Conservation (phyloP, 768 basidiomycete genomes). For the Thelephora ganbajun region DNA sequence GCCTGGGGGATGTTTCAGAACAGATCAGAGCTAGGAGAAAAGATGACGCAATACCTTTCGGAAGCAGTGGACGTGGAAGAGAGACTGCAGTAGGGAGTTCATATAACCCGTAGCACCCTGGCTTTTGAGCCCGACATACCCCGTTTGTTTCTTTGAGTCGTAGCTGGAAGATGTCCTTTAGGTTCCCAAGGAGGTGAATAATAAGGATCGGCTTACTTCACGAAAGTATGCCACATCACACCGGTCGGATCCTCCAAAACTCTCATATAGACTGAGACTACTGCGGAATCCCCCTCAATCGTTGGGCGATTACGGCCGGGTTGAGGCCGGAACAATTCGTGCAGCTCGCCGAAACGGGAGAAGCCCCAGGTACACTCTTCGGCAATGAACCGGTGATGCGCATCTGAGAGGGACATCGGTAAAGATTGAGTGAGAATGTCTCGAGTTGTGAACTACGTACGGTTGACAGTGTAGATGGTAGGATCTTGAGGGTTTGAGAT, state of each 20-base stretch:
- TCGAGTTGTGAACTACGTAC: slow-evolving; percentile 32
- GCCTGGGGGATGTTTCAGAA: too few relatives aligned
- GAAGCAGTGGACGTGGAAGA: slow-evolving; percentile 82
- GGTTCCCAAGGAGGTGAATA: not conserved
- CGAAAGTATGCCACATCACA: slow-evolving; percentile 98
- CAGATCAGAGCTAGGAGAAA: slow-evolving; percentile 6
- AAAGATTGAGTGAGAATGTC: slow-evolving; percentile 2
- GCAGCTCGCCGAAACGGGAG: too few relatives aligned
- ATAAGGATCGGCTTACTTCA: slow-evolving; percentile 55
- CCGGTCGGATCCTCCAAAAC: too few relatives aligned
- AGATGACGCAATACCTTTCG: slow-evolving; percentile 44
- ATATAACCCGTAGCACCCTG: slow-evolving; percentile 99
- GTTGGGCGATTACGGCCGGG: too few relatives aligned
- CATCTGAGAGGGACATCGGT: slow-evolving; percentile 41
- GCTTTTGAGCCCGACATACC: slow-evolving; percentile 94
- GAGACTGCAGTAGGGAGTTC: slow-evolving; percentile 98
- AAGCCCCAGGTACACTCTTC: slow-evolving; percentile 99
- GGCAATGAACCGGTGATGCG: slow-evolving; percentile 96
- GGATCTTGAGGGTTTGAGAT: slow-evolving; percentile 90
- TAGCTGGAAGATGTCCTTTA: slow-evolving; percentile 4
- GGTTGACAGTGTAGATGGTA: too few relatives aligned
- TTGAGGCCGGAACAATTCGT: too few relatives aligned
- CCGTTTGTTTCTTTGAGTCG: slow-evolving; percentile 97
- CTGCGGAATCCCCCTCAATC: too few relatives aligned
- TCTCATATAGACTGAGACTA: too few relatives aligned